A percentile compares a stretch with the other conserved stretches of the same genome.
phyloP scores from a whole-genome alignment of 768 basidiomycete genomes.

The Lactarius trivialis region DNA sequence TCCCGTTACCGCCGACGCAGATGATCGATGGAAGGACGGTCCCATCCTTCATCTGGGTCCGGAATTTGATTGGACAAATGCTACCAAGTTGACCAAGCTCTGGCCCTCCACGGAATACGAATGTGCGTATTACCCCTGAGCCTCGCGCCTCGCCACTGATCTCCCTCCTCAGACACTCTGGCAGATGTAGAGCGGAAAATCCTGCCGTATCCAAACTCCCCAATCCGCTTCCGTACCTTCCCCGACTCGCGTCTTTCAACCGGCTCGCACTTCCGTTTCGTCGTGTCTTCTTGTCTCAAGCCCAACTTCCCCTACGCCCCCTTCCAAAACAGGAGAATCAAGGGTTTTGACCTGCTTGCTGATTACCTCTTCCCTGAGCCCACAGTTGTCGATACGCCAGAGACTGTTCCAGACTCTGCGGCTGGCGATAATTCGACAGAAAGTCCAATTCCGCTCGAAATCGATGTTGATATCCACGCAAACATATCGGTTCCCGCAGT shows the following conservation, averaged over 20 bases:
- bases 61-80: constrained; percentile 53
- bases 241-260: constrained; percentile 57
- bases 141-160: constrained; percentile 1
- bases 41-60: constrained; percentile 40
- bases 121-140: constrained; percentile 39
- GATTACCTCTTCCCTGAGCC: constrained; percentile 40
- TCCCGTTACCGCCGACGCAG: constrained; percentile 23
- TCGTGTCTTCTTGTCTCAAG: constrained; percentile 58
- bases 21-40: constrained; percentile 48
- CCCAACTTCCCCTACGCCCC: constrained; percentile 73
- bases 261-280: constrained; percentile 58
- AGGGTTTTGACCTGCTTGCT: constrained; percentile 59
- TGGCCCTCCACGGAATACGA: constrained; percentile 67
- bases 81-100: constrained; percentile 47
- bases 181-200: constrained; percentile 36
- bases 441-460: background rate
- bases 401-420: background rate
- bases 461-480: background rate
- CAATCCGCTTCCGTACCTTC: constrained; percentile 64
- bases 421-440: constrained; percentile 11
- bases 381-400: constrained; percentile 8
- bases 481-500: constrained; percentile 5
- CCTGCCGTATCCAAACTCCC: constrained; percentile 43
- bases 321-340: constrained; percentile 44
- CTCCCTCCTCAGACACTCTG: constrained; percentile 36